These are phyloP conservation scores for Curvularia spicifera DNA, from an alignment of 2,329 filamentous ascomycete genomes.

Conservation along the genomic window DNA sequence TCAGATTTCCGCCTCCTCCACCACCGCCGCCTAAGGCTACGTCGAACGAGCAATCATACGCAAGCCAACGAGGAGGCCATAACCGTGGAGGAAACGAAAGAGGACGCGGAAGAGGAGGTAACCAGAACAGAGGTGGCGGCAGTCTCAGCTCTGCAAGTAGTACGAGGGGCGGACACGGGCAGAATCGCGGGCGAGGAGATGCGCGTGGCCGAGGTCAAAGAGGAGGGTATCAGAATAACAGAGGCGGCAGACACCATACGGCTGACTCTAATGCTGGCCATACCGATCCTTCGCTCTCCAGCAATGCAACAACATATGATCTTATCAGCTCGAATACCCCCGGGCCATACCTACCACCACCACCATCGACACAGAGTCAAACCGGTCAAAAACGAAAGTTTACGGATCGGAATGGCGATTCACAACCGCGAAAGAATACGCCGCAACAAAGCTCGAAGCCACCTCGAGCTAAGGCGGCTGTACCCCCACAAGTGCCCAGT, in stretches of 20 bases:
- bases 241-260: slow-evolving; percentile 23
- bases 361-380: slow-evolving; percentile 15
- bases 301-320: slow-evolving; percentile 10
- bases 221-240: slow-evolving; percentile 28
- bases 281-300: slow-evolving; percentile 24
- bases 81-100: slow-evolving; percentile 34
- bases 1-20: slow-evolving; percentile 58
- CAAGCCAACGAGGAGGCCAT: slow-evolving; percentile 40
- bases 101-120: slow-evolving; percentile 37
- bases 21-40: slow-evolving; percentile 49
- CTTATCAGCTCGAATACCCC: slow-evolving; percentile 8
- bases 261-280: slow-evolving; percentile 6
- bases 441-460: slow-evolving; percentile 35
- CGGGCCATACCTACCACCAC: slow-evolving; percentile 9
- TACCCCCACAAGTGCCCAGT: slow-evolving; percentile 44
- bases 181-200: slow-evolving; percentile 23
- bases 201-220: slow-evolving; percentile 26
- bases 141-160: slow-evolving; percentile 17
- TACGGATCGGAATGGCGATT: slow-evolving; percentile 25
- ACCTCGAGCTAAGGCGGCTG: slow-evolving; percentile 41
- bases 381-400: slow-evolving; percentile 37
- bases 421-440: slow-evolving; percentile 18
- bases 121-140: slow-evolving; percentile 27
- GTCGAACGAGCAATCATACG: slow-evolving; percentile 34
- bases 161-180: slow-evolving; percentile 27